phyloP scores from a whole-genome alignment of 805 yeast species.

The Sporopachydermia lactativora region DNA sequence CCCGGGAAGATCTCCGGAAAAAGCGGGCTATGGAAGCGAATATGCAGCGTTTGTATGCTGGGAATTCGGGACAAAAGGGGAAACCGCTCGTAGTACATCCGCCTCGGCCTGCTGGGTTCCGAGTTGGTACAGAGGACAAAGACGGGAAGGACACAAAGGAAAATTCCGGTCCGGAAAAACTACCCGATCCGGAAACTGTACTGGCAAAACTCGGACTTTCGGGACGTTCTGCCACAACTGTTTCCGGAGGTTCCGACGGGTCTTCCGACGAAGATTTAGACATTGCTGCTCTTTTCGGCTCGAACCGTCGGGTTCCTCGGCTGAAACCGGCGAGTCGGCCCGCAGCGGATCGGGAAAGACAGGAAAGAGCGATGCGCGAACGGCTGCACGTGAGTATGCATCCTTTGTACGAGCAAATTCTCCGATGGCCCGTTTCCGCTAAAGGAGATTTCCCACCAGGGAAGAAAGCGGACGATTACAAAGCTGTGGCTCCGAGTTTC shows the following conservation, averaged over 20 bases:
- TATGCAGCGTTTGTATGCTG: not conserved
- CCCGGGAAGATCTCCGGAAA: conserved; percentile 10
- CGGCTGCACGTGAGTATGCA: conserved; percentile 67
- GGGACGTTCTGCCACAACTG: no score
- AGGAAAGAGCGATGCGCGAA: conserved; percentile 64
- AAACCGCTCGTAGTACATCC: conserved; percentile 23
- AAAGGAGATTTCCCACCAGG: conserved; percentile 45
- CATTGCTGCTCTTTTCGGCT: conserved; percentile 22
- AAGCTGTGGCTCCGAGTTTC: conserved; percentile 42
- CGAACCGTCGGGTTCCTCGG: not conserved
- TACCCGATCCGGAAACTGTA: not conserved
- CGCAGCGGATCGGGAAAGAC: conserved; percentile 32
- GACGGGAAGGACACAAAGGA: conserved; percentile 12
- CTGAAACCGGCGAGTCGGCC: conserved; percentile 10
- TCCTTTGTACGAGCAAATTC: conserved; percentile 54
- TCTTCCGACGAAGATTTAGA: conserved; percentile 23
- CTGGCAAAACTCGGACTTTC: no score
- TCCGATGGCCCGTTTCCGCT: conserved; percentile 64
- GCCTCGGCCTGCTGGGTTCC: conserved; percentile 35
- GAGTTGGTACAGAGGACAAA: conserved; percentile 21
- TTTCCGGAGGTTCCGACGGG: not conserved
- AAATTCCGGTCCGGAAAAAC: conserved; percentile 9
- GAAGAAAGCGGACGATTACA: conserved; percentile 24
- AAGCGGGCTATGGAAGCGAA: conserved; percentile 6
- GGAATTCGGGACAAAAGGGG: conserved; percentile 4